Conservation (phyloP, 2,329 filamentous ascomycete species). For the Tolypocladium inflatum region DNA sequence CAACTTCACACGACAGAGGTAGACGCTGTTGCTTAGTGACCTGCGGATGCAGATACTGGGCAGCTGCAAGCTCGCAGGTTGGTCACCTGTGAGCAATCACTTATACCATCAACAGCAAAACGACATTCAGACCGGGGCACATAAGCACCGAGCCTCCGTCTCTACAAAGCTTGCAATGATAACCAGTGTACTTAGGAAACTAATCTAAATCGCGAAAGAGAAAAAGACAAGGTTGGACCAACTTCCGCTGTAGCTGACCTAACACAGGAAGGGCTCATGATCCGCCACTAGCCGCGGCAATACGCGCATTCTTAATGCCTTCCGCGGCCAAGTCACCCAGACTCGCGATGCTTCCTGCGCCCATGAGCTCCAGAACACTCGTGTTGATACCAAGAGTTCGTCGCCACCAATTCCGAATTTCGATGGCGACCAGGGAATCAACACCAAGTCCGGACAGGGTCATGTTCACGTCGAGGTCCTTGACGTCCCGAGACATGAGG, state of each 20-base stretch:
- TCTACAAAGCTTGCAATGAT: too few relatives aligned
- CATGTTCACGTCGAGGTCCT: conserved; percentile 5
- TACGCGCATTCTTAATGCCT: neutral
- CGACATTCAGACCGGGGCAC: too few relatives aligned
- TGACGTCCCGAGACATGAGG: conserved; percentile 4
- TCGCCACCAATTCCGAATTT: conserved; percentile 11
- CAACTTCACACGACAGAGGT: neutral
- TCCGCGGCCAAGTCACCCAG: conserved; percentile 1
- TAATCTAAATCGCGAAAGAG: too few relatives aligned
- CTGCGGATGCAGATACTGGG: too few relatives aligned
- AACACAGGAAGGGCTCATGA: neutral
- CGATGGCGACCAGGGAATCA: conserved; percentile 9
- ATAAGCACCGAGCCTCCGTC: too few relatives aligned
- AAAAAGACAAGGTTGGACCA: too few relatives aligned
- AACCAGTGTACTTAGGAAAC: neutral
- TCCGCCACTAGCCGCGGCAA: neutral
- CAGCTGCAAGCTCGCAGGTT: too few relatives aligned
- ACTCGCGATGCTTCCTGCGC: conserved; percentile 2
- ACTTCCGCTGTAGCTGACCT: too few relatives aligned
- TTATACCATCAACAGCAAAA: too few relatives aligned
- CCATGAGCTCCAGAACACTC: conserved; percentile 7
- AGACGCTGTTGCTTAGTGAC: neutral
- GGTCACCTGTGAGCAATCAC: too few relatives aligned
- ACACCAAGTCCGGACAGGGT: conserved; percentile 5
- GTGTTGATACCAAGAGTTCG: conserved; percentile 5